Evolutionary conservation across 768 basidiomycete species (phyloP).

Genomic region (Leucocoprinus birnbaumii): DNA sequence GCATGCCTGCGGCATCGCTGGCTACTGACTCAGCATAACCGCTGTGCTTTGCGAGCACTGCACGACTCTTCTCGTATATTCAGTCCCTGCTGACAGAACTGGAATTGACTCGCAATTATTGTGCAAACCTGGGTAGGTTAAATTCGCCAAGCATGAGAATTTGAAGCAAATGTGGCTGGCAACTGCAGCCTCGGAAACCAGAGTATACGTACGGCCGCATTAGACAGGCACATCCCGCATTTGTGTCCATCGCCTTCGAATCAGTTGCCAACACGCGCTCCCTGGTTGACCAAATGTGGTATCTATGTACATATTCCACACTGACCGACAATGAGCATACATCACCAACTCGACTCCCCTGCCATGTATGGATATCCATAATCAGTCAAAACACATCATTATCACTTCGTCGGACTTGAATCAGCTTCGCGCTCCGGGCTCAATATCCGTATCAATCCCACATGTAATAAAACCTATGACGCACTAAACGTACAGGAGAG

Average conservation of each 20-base stretch:
- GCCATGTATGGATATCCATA: neutral
- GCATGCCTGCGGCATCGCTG: neutral
- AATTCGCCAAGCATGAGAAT: neutral
- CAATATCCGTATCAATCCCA: neutral
- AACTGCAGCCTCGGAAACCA: conserved; percentile 1
- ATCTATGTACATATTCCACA: neutral
- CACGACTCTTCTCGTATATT: too few relatives aligned
- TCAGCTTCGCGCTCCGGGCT: neutral
- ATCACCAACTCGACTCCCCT: conserved; percentile 6
- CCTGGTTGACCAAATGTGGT: neutral
- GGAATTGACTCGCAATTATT: too few relatives aligned
- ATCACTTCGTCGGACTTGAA: too few relatives aligned
- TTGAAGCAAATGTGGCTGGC: too few relatives aligned
- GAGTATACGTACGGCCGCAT: conserved; percentile 6
- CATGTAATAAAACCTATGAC: neutral
- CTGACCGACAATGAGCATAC: neutral
- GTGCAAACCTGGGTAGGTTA: conserved; percentile 6
- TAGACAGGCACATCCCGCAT: conserved; percentile 1
- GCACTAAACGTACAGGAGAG: neutral
- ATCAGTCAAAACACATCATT: too few relatives aligned
- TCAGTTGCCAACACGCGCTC: neutral
- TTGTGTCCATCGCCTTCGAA: neutral
- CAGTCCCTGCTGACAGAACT: neutral
- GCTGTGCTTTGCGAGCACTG: neutral
- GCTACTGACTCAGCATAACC: neutral